These are phyloP conservation scores for Phyllosticta capitalensis DNA, from an alignment of 2,329 filamentous ascomycete species.

Conservation along the genomic window DNA sequence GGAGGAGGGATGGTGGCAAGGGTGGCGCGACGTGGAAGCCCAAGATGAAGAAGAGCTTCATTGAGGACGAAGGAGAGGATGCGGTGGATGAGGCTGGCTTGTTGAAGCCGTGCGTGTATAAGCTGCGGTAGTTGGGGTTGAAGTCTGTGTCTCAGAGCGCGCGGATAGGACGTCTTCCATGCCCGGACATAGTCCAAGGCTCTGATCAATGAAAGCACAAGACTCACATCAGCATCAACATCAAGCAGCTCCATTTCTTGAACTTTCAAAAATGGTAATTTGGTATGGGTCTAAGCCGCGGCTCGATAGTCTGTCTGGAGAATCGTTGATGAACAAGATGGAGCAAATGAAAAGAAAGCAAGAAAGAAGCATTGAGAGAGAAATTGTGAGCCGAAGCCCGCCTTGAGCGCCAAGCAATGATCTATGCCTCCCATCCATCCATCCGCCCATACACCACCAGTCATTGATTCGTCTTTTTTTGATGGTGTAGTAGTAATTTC, in stretches of 20 bases:
- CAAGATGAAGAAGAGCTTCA: conserved; percentile 32
- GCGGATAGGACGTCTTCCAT: neutral
- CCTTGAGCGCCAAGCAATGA: conserved; percentile 10
- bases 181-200: neutral
- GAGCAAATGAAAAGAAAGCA: conserved; percentile 1
- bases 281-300: neutral
- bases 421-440: conserved; percentile 9
- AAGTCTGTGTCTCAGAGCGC: neutral
- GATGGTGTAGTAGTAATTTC: neutral
- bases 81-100: conserved; percentile 52
- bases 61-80: conserved; percentile 33
- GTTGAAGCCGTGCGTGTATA: conserved; percentile 93
- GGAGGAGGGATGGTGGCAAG: conserved; percentile 23
- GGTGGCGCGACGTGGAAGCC: conserved; percentile 26
- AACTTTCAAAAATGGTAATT: neutral
- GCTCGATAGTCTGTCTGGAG: neutral
- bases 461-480: neutral
- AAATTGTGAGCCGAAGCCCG: neutral
- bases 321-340: neutral
- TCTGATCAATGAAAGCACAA: neutral
- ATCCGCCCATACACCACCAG: neutral
- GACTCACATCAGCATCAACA: too few species aligned
- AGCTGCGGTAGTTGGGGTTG: conserved; percentile 54
- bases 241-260: neutral
- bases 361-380: neutral